These are phyloP conservation scores for Eucalyptus rudis DNA, from an alignment of 345 rosid species.

Conservation along the genomic window DNA sequence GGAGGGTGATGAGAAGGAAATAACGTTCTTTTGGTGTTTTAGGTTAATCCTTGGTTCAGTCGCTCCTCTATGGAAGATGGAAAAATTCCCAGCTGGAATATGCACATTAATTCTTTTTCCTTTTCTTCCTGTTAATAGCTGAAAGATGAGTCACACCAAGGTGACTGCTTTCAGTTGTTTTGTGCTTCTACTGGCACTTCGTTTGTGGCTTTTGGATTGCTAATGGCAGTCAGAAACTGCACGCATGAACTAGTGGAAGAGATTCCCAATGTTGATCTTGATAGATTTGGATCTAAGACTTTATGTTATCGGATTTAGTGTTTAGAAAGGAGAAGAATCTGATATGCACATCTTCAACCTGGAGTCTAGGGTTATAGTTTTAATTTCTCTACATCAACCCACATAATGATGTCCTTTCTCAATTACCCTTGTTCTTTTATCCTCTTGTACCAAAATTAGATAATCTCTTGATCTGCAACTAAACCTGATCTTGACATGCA, in stretches of 20 bases:
- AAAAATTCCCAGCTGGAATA: neutral
- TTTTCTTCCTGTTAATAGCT: neutral
- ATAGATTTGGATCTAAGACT: neutral
- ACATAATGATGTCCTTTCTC: neutral
- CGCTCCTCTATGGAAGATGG: neutral
- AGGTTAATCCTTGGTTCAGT: neutral
- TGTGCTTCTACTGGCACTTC: neutral
- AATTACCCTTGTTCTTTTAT: too few species aligned
- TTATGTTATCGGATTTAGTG: neutral
- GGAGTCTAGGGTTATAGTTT: neutral
- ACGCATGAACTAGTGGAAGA: neutral
- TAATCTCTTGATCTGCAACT: neutral
- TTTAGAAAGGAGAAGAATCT: neutral
- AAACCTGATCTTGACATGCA: neutral
- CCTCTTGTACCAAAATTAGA: neutral
- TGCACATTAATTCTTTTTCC: neutral
- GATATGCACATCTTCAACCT: neutral
- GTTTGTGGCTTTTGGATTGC: neutral
- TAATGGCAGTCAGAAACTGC: neutral
- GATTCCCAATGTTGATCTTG: neutral
- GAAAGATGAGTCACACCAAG: neutral
- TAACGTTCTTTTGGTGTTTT: neutral
- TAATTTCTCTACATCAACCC: neutral
- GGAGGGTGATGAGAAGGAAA: neutral
- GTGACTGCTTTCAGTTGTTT: neutral